phyloP scores from a whole-genome alignment of 306 rosid genomes.

The Begonia masoniana region DNA sequence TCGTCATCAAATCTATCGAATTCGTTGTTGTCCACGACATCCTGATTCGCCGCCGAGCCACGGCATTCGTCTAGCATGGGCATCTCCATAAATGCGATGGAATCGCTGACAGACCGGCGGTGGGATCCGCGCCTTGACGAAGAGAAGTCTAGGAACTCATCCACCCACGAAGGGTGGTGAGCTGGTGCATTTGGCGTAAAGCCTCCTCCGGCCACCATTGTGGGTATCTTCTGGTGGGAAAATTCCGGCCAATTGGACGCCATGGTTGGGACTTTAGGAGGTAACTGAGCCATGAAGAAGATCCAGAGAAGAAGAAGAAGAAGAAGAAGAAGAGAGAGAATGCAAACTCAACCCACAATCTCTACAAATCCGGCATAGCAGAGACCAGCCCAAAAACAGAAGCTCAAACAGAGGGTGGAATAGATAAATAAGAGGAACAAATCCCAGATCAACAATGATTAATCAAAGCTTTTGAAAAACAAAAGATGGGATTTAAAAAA shows the following conservation, averaged over 20 bases:
- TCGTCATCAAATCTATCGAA: slow-evolving; percentile 73
- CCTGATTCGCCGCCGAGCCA: not conserved
- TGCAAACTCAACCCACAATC: no score
- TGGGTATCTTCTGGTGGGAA: slow-evolving; percentile 24
- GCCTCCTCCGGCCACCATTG: slow-evolving; percentile 11
- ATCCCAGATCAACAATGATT: no score
- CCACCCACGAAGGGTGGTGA: slow-evolving; percentile 70
- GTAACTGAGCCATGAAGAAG: slow-evolving; percentile 67
- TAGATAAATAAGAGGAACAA: no score
- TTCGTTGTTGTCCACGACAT: slow-evolving; percentile 13
- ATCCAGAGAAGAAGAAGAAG: no score
- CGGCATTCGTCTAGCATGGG: slow-evolving; percentile 50
- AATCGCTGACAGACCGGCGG: slow-evolving; percentile 69
- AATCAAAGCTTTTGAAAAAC: no score
- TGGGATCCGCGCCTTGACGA: slow-evolving; percentile 52
- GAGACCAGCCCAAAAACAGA: slow-evolving; percentile 1
- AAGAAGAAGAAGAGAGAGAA: no score
- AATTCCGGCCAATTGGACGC: slow-evolving; percentile 66
- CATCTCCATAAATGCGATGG: slow-evolving; percentile 49
- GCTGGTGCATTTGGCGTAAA: slow-evolving; percentile 12
- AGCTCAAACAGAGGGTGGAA: no score
- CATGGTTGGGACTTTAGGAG: slow-evolving; percentile 82
- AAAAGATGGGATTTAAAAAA: no score
- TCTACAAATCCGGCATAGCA: not conserved
- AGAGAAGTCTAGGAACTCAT: slow-evolving; percentile 80